These are phyloP conservation scores for Coemansia asiatica DNA, from an alignment of 192 early-diverging fungal genomes.

Conservation along the genomic window DNA sequence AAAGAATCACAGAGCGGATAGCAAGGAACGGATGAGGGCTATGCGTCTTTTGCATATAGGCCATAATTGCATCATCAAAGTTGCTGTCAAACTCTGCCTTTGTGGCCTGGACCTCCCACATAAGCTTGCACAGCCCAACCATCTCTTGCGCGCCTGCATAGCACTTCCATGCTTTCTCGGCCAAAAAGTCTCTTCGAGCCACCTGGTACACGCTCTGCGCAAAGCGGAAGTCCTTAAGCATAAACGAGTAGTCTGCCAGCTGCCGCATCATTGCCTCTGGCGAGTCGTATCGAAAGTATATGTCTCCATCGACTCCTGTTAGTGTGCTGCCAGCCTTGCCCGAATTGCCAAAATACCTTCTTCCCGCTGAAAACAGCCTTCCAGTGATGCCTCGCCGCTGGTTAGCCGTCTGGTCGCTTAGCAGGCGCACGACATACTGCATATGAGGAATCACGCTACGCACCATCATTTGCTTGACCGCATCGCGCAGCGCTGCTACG, in stretches of 20 bases:
- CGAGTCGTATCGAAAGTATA: constrained; percentile 66
- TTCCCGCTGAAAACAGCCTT: constrained; percentile 78
- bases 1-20: constrained; percentile 69
- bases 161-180: constrained; percentile 76
- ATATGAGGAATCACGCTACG: constrained; percentile 84
- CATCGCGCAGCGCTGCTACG: constrained; percentile 42
- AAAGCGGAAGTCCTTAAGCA: constrained; percentile 91
- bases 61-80: constrained; percentile 72
- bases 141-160: constrained; percentile 85
- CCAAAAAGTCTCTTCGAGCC: constrained; percentile 80
- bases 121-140: constrained; percentile 79
- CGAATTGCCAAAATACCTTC: constrained; percentile 78
- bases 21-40: constrained; percentile 63
- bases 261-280: constrained; percentile 90
- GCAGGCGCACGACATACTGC: constrained; percentile 81
- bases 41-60: constrained; percentile 63
- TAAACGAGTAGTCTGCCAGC: constrained; percentile 95
- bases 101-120: constrained; percentile 64
- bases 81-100: constrained; percentile 54
- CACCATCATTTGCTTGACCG: constrained; percentile 64
- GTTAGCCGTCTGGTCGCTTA: constrained; percentile 91
- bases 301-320: constrained; percentile 28
- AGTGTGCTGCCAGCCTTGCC: constrained; percentile 20
- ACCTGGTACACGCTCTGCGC: constrained; percentile 88
- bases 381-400: constrained; percentile 86